phyloP scores from a whole-genome alignment of 2,329 filamentous ascomycete species.

The Trichoderma harzianum region DNA sequence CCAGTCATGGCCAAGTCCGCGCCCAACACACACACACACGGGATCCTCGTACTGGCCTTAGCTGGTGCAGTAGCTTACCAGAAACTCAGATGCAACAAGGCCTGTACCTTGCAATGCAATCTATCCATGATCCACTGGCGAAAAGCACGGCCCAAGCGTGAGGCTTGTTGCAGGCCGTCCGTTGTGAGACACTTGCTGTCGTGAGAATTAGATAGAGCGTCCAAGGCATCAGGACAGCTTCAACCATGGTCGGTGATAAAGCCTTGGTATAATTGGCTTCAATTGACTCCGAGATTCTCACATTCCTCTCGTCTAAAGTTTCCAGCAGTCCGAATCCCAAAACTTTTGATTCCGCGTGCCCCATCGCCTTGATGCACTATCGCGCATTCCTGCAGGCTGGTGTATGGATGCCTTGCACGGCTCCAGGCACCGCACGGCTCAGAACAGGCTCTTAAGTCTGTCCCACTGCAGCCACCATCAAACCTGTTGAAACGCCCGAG shows the following conservation, averaged over 20 bases:
- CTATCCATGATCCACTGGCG: conserved; percentile 12
- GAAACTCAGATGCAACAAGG: not conserved
- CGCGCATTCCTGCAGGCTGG: conserved; percentile 20
- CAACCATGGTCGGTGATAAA: not conserved
- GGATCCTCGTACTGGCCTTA: not conserved
- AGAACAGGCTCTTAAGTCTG: not conserved
- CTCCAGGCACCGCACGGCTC: conserved; percentile 15
- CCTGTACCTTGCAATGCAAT: conserved; percentile 15
- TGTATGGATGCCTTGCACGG: conserved; percentile 17
- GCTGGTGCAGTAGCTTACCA: conserved; percentile 1
- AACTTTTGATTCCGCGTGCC: not conserved
- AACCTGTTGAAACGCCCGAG: conserved; percentile 3
- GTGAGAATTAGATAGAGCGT: conserved; percentile 19
- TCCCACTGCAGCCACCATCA: conserved; percentile 16
- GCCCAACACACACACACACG: not conserved
- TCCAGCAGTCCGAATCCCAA: not conserved
- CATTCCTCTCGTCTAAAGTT: not conserved
- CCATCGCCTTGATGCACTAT: conserved; percentile 20
- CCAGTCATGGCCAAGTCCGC: not conserved
- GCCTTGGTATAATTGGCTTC: not conserved
- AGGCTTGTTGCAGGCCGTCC: not conserved
- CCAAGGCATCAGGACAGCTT: not conserved
- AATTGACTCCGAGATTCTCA: not conserved
- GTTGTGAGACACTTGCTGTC: not conserved
- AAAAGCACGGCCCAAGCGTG: conserved; percentile 19